These are phyloP conservation scores for Epicoccum sorghinum DNA, from an alignment of 2,329 filamentous ascomycete genomes.

Conservation along the genomic window DNA sequence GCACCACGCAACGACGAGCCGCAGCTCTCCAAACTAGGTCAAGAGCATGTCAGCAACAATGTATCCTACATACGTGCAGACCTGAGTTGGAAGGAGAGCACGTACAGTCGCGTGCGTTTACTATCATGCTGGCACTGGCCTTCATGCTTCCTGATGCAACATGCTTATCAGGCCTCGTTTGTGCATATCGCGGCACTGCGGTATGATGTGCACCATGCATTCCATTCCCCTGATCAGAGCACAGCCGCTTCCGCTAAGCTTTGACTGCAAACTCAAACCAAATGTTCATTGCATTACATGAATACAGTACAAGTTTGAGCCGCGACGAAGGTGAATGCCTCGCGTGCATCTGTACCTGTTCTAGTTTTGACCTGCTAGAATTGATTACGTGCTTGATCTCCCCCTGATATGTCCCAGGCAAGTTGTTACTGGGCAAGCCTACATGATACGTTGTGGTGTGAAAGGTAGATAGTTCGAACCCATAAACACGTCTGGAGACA, in stretches of 20 bases:
- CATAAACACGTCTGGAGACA: too few relatives aligned
- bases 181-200: neutral
- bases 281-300: neutral
- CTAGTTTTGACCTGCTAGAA: too few relatives aligned
- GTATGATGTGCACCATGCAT: conserved; percentile 1
- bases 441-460: too few relatives aligned
- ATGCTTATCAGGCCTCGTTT: neutral
- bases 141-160: neutral
- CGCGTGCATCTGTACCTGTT: too few relatives aligned
- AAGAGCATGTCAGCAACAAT: too few relatives aligned
- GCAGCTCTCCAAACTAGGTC: neutral
- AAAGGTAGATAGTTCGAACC: too few relatives aligned
- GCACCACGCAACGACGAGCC: conserved; percentile 18
- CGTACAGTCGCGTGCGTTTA: neutral
- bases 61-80: too few relatives aligned
- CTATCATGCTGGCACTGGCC: neutral
- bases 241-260: conserved; percentile 8
- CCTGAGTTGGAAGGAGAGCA: neutral
- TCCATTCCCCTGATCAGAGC: conserved; percentile 1
- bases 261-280: conserved; percentile 1
- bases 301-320: too few relatives aligned
- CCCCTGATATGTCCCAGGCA: too few relatives aligned
- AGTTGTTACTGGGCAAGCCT: too few relatives aligned
- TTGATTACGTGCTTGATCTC: too few relatives aligned
- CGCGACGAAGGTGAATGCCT: neutral